phyloP scores from a whole-genome alignment of 1,139 yeast genomes.

The Spathaspora sp. region DNA sequence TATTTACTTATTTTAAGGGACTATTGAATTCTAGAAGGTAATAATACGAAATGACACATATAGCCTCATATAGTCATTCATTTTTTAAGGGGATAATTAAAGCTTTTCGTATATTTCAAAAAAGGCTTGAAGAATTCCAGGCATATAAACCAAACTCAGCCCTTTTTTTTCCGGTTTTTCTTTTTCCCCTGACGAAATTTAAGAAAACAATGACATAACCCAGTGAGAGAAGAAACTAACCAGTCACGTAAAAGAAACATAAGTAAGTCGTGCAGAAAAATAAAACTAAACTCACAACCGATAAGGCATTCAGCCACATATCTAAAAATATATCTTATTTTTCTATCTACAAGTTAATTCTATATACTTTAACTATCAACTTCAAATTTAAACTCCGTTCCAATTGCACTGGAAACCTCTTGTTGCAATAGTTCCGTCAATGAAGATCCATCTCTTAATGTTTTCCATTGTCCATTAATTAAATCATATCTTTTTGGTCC shows the following conservation, averaged over 20 bases:
- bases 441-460: slow-evolving; percentile 54
- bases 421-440: slow-evolving; percentile 46
- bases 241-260: not conserved
- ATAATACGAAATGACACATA: too few species aligned
- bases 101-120: too few species aligned
- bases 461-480: slow-evolving; percentile 58
- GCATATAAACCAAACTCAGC: too few species aligned
- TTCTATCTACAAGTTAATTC: not conserved
- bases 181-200: not conserved
- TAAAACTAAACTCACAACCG: not conserved
- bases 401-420: slow-evolving; percentile 48
- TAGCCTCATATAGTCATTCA: too few species aligned
- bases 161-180: too few species aligned
- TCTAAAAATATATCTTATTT: not conserved
- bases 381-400: slow-evolving; percentile 27
- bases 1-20: too few species aligned
- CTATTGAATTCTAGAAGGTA: too few species aligned
- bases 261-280: not conserved
- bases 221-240: not conserved
- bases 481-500: slow-evolving; percentile 79
- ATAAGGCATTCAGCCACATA: not conserved
- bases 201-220: not conserved
- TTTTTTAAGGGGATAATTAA: too few species aligned
- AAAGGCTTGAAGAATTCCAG: too few species aligned
- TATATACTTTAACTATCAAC: slow-evolving; percentile 14